Evolutionary conservation across 2,329 filamentous ascomycete genomes (phyloP).

Genomic region (Trichoderma sp.): DNA sequence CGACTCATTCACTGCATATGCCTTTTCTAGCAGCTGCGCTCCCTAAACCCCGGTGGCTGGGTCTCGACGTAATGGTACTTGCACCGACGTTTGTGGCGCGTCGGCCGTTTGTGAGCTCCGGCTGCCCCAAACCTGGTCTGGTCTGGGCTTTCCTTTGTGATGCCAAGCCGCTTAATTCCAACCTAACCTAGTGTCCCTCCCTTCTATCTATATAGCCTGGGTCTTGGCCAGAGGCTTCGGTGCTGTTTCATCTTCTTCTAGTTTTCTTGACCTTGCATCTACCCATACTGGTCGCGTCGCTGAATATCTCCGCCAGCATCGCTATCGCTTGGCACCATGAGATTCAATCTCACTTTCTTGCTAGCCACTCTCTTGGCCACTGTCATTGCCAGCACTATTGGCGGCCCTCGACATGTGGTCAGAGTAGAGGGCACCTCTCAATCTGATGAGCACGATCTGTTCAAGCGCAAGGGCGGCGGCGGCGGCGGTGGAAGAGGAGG

Average conservation of each 20-base stretch:
- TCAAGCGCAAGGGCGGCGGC: constrained; percentile 63
- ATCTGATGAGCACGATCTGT: constrained; percentile 49
- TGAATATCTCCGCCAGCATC: not conserved
- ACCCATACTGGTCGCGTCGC: not conserved
- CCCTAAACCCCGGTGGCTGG: not conserved
- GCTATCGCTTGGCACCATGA: constrained; percentile 33
- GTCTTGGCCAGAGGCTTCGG: not conserved
- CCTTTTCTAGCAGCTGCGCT: not conserved
- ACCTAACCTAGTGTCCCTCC: not conserved
- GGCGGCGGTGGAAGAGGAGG: constrained; percentile 53
- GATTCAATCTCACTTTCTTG: constrained; percentile 35
- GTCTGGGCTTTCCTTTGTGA: not conserved
- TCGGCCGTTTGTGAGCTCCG: not conserved
- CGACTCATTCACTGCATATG: not conserved
- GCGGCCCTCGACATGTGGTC: constrained; percentile 31
- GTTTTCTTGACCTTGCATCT: not conserved
- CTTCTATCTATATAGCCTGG: constrained; percentile 5
- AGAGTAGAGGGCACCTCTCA: constrained; percentile 32
- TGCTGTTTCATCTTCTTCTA: not conserved
- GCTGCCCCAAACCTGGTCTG: not conserved
- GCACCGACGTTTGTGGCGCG: not conserved
- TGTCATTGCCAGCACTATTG: constrained; percentile 32
- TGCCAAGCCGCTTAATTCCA: not conserved
- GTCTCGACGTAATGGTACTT: not conserved
- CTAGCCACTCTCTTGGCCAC: constrained; percentile 36